Conservation (phyloP, 164 flowering plant species). For the Piper longum region DNA sequence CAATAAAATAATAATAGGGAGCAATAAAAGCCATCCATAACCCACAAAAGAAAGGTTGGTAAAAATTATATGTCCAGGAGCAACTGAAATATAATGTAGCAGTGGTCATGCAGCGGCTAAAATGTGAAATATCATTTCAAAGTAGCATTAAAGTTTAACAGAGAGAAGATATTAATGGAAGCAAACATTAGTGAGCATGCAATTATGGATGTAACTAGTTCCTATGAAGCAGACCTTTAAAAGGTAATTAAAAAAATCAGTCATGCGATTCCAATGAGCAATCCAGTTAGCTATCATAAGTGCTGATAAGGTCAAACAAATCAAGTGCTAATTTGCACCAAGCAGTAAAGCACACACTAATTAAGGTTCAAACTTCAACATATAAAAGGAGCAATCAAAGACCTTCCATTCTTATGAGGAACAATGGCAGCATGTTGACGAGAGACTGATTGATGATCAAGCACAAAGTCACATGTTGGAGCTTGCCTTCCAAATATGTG, state of each 20-base stretch:
- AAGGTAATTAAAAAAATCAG: too few species aligned
- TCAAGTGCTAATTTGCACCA: background rate
- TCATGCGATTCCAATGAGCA: background rate
- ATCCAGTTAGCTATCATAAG: background rate
- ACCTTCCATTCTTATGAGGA: conserved; percentile 98
- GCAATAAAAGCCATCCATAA: too few species aligned
- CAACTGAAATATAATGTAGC: background rate
- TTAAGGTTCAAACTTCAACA: background rate
- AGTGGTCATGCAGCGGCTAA: background rate
- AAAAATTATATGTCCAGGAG: background rate
- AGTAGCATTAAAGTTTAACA: too few species aligned
- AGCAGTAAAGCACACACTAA: background rate
- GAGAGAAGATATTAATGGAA: too few species aligned
- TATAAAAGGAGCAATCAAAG: background rate
- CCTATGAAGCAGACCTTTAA: background rate
- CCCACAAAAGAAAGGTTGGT: too few species aligned
- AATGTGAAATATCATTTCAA: too few species aligned
- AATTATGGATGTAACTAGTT: background rate
- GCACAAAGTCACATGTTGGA: conserved; percentile 85
- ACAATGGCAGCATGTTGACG: conserved; percentile 96
- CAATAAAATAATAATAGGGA: too few species aligned
- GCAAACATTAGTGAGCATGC: too few species aligned
- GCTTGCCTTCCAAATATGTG: conserved; percentile 83
- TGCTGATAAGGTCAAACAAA: background rate
- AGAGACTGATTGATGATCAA: conserved; percentile 95